Conservation (phyloP, 2,329 filamentous ascomycete genomes). For the Fusarium secorum region DNA sequence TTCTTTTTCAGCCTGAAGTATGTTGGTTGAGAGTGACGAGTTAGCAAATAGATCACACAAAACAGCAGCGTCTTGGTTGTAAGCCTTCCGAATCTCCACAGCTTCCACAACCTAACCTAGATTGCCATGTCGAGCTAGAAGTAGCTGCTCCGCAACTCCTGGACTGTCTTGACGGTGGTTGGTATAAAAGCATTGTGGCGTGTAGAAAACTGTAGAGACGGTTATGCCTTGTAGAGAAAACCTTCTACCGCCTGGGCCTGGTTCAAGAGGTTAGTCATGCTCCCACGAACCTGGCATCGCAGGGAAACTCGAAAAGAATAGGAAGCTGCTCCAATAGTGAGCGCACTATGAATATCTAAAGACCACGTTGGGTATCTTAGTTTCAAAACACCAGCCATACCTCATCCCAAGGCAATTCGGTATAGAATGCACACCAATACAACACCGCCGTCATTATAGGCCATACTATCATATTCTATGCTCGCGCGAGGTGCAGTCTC, state of each 20-base stretch:
- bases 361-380: constrained; percentile 8
- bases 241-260: not conserved
- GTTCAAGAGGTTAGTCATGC: not conserved
- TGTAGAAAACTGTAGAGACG: not conserved
- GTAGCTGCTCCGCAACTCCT: not conserved
- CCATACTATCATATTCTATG: constrained; percentile 29
- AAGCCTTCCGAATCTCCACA: not conserved
- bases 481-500: not conserved
- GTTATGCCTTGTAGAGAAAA: not conserved
- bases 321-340: not conserved
- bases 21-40: not conserved
- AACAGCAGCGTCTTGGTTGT: not conserved
- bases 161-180: not conserved
- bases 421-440: constrained; percentile 6
- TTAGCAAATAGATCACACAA: not conserved
- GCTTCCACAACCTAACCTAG: not conserved
- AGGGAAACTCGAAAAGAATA: not conserved
- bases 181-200: not conserved
- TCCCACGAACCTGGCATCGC: not conserved
- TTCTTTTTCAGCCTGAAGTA: not conserved
- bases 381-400: constrained; percentile 9
- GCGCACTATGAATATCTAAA: constrained; percentile 11
- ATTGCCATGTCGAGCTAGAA: not conserved
- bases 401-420: constrained; percentile 6
- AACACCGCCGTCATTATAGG: constrained; percentile 19